Evolutionary conservation across 129 eudicot genomes (phyloP).

Genomic region (Gnaphalium uliginosum): DNA sequence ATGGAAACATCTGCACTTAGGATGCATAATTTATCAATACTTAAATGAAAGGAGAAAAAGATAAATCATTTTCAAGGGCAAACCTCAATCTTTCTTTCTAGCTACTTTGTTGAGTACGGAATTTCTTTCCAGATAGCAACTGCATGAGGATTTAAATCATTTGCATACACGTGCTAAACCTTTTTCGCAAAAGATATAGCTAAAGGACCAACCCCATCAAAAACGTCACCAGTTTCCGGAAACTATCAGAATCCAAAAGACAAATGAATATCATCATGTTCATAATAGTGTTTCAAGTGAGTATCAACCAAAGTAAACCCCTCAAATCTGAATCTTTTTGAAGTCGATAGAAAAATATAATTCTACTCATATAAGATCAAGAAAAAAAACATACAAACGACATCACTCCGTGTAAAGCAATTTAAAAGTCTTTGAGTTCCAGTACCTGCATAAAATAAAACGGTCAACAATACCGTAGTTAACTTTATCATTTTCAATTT

Average conservation of each 20-base stretch:
- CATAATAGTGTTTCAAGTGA: conserved; percentile 5
- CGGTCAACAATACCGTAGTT: background rate
- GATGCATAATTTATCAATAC: too few species aligned
- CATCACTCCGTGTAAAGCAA: conserved; percentile 69
- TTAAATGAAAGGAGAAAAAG: too few species aligned
- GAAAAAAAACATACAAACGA: conserved; percentile 67
- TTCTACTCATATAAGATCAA: conserved; percentile 9
- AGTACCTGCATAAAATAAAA: conserved; percentile 55
- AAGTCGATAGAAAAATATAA: background rate
- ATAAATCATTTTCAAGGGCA: conserved; percentile 3
- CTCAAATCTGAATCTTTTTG: background rate
- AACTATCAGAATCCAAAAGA: conserved; percentile 26
- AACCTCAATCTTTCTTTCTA: conserved; percentile 92
- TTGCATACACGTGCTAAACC: conserved; percentile 85
- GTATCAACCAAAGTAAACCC: background rate
- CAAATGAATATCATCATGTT: conserved; percentile 14
- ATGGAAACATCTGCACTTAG: too few species aligned
- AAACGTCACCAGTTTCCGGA: conserved; percentile 75
- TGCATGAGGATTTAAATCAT: conserved; percentile 89
- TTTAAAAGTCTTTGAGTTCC: conserved; percentile 90
- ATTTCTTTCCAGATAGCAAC: conserved; percentile 80
- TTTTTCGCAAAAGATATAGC: conserved; percentile 82
- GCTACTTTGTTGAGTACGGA: conserved; percentile 74
- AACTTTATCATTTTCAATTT: background rate
- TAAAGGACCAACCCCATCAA: conserved; percentile 97